Evolutionary conservation across 306 rosid genomes (phyloP), one percentile per base, ranked within the genome.

Genomic region (Oemleria cerasiformis): DNA sequence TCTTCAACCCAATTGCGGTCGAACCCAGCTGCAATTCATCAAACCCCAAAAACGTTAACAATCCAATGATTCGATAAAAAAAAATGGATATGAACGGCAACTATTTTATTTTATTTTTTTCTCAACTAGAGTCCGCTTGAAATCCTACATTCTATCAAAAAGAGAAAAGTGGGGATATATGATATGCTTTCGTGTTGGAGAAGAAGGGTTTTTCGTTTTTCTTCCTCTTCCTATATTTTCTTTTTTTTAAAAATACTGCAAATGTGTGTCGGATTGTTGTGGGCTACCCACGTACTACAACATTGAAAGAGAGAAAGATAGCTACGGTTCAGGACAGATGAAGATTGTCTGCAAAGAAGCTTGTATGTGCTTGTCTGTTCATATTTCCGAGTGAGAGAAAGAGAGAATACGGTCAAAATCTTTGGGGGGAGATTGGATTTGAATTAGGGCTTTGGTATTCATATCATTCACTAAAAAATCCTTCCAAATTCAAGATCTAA

Each of bases 1-100:
- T 94, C 87, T 91, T 94, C 88, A 94, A 74, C 73, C 97, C 97
- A 73, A 94, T 94, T 2, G 99, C 97, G 38, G 97, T 94, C 34
- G 97, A 94, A 62, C 99, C 99, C 66, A 94, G 87, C 97, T 94
- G 84, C 56, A 81, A 63, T 39, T 36, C 61, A 45, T 38, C 23
- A 63, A 43, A 44, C 62, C 39, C 56, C 47, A 55, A 64, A 2
- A 21, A 44, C 49, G 38, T 17, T 59, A 19, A 13, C 6, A 8
- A 7, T 15, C 41, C 49, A 65, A 17, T 60, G 58, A 54, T 30
- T 49, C 34, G 10, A 41, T 13, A 4, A 20, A 71, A n/a, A n/a
- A 40, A 36, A 44, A 43, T 34, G 2, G n/a, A 8, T 14, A 12
- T 14, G 44, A 65, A 8, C 15, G 12, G 41, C 8, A 53, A 10